Conservation (phyloP, 2,329 filamentous ascomycete species). For the Pseudocercospora pini-densiflorae region DNA sequence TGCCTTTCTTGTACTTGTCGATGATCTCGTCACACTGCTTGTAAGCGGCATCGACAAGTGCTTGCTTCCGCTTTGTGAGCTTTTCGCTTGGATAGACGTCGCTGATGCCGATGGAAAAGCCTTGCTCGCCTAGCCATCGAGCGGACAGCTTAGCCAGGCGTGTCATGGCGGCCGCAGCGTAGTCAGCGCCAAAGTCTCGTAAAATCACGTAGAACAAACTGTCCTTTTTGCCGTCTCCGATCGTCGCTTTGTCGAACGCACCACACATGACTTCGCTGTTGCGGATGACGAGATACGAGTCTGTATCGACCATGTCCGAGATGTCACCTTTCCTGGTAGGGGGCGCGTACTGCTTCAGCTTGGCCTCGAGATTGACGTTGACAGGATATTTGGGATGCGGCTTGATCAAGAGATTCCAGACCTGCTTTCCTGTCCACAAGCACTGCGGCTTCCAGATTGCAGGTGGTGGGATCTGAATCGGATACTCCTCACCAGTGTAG, state of each 20-base stretch:
- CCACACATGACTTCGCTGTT: conserved; percentile 99
- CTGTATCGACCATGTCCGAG: conserved; percentile 74
- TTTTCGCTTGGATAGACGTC: conserved; percentile 84
- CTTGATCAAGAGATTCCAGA: conserved; percentile 90
- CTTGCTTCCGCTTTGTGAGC: conserved; percentile 73
- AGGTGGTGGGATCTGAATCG: conserved; percentile 84
- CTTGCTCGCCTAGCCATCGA: conserved; percentile 83
- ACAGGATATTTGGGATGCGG: conserved; percentile 85
- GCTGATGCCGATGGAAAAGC: conserved; percentile 94
- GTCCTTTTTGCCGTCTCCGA: conserved; percentile 97
- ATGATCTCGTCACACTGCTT: conserved; percentile 82
- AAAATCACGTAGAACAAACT: conserved; percentile 97
- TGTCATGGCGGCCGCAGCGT: conserved; percentile 91
- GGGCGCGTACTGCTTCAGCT: conserved; percentile 80
- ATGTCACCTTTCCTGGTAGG: conserved; percentile 63
- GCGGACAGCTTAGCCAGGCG: conserved; percentile 88
- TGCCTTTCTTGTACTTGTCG: conserved; percentile 75
- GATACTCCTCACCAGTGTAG: conserved; percentile 55
- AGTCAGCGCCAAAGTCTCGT: conserved; percentile 89
- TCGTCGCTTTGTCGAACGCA: conserved; percentile 95
- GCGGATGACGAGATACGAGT: conserved; percentile 88
- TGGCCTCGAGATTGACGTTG: conserved; percentile 88
- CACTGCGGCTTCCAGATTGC: conserved; percentile 82
- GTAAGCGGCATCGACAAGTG: conserved; percentile 78
- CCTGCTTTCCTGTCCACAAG: conserved; percentile 96